Evolutionary conservation across 2,329 filamentous ascomycete genomes (phyloP).

Genomic region (Fonsecaea monophora): DNA sequence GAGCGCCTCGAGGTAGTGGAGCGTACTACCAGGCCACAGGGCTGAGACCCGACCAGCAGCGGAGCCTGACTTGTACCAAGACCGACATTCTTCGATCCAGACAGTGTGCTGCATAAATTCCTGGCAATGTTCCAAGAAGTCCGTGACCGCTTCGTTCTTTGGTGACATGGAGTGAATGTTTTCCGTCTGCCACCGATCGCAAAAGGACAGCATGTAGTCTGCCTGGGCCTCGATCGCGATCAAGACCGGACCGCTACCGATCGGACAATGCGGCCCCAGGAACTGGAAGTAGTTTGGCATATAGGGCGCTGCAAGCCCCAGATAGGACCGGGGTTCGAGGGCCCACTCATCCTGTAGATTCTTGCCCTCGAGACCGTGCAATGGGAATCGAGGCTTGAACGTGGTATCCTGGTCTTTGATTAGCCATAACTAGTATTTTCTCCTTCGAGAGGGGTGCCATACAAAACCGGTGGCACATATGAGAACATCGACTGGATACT

Average conservation of each 20-base stretch:
- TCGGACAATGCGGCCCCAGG: conserved; percentile 41
- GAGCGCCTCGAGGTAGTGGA: conserved; percentile 45
- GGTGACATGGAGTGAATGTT: conserved; percentile 24
- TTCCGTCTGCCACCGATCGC: conserved; percentile 49
- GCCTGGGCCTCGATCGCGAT: conserved; percentile 40
- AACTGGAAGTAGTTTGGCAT: conserved; percentile 47
- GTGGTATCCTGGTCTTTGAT: conserved; percentile 32
- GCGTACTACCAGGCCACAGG: conserved; percentile 37
- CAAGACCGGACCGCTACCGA: conserved; percentile 42
- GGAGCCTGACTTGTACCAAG: conserved; percentile 40
- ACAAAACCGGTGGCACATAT: conserved; percentile 38
- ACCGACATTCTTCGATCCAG: conserved; percentile 24
- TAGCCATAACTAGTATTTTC: conserved; percentile 36
- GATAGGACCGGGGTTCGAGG: conserved; percentile 43
- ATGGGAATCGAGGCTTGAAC: conserved; percentile 34
- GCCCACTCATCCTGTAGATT: conserved; percentile 40
- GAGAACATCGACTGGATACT: conserved; percentile 38
- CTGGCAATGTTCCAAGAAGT: conserved; percentile 49
- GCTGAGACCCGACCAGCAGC: conserved; percentile 2
- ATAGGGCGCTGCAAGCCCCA: conserved; percentile 44
- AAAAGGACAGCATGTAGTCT: conserved; percentile 54
- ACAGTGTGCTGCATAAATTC: conserved; percentile 45
- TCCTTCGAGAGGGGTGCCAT: conserved; percentile 43
- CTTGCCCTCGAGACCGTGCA: conserved; percentile 42
- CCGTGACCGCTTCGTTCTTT: conserved; percentile 37